These are phyloP conservation scores for Penicillium tannophilum DNA, from an alignment of 495 filamentous ascomycete species.

Conservation along the genomic window DNA sequence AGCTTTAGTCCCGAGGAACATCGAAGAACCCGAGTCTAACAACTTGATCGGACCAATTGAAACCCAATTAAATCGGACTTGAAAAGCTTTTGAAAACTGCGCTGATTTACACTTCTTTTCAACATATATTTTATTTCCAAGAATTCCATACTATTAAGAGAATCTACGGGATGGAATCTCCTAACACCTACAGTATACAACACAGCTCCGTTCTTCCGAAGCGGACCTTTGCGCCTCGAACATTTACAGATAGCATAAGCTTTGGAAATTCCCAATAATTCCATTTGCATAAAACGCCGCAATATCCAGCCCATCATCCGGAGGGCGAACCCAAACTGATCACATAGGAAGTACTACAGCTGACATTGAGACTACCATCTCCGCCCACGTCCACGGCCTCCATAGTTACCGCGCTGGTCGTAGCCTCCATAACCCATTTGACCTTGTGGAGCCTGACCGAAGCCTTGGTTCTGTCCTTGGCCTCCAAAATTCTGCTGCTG, in stretches of 20 bases:
- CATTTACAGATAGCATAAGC: background rate
- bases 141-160: background rate
- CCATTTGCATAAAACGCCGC: conserved; percentile 33
- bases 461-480: conserved; percentile 37
- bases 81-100: background rate
- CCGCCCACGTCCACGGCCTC: conserved; percentile 49
- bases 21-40: conserved; percentile 19
- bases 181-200: background rate
- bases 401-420: conserved; percentile 49
- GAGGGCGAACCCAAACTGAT: conserved; percentile 5
- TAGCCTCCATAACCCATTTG: conserved; percentile 56
- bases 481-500: conserved; percentile 43
- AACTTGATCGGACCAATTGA: background rate
- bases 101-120: background rate
- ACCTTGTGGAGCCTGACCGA: conserved; percentile 47
- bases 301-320: conserved; percentile 17
- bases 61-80: background rate
- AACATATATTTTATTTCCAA: background rate
- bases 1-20: conserved; percentile 38
- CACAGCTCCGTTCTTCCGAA: conserved; percentile 24
- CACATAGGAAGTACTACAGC: conserved; percentile 4
- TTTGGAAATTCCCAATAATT: background rate
- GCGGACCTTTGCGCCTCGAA: conserved; percentile 4
- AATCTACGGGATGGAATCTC: background rate
- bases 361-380: conserved; percentile 38